These are phyloP conservation scores for Termitomyces heimii DNA, from an alignment of 768 basidiomycete species.

Conservation along the genomic window DNA sequence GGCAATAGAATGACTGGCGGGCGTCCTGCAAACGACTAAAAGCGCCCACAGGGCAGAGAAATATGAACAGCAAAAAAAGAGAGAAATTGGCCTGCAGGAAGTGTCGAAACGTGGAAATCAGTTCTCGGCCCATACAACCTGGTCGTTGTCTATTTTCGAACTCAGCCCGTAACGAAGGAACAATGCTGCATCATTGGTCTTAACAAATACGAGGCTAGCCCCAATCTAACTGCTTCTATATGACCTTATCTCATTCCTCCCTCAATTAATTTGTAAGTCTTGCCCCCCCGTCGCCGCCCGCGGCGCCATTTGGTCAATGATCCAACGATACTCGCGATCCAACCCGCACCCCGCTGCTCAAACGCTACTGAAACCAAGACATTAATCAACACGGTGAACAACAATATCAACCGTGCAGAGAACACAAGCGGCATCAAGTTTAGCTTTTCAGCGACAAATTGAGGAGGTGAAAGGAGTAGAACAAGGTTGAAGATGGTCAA, in stretches of 20 bases:
- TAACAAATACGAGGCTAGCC: background rate
- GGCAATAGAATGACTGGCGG: slow-evolving; percentile 26
- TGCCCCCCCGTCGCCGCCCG: slow-evolving; percentile 48
- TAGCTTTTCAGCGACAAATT: slow-evolving; percentile 51
- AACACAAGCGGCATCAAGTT: slow-evolving; percentile 74
- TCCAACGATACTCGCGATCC: slow-evolving; percentile 52
- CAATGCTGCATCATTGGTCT: background rate
- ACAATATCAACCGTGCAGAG: slow-evolving; percentile 62
- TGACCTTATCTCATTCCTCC: slow-evolving; percentile 50
- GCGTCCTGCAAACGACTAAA: slow-evolving; percentile 35
- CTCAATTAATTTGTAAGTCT: slow-evolving; percentile 83
- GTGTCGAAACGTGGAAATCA: slow-evolving; percentile 1
- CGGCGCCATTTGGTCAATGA: slow-evolving; percentile 34
- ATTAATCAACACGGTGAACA: slow-evolving; percentile 64
- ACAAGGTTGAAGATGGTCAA: slow-evolving; percentile 71
- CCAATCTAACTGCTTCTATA: background rate
- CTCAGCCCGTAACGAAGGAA: slow-evolving; percentile 18
- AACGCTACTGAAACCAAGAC: slow-evolving; percentile 64
- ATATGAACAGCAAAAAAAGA: slow-evolving; percentile 19
- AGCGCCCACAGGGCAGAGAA: slow-evolving; percentile 37
- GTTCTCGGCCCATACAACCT: slow-evolving; percentile 6
- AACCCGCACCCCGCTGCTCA: slow-evolving; percentile 69
- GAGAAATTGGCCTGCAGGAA: slow-evolving; percentile 15
- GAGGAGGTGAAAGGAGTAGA: slow-evolving; percentile 70
- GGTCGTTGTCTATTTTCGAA: slow-evolving; percentile 12